Percentiles rank a stretch among this genome's conserved stretches.
Conservation (phyloP, 2,329 filamentous ascomycete genomes). For the Pseudonectria buxi region DNA sequence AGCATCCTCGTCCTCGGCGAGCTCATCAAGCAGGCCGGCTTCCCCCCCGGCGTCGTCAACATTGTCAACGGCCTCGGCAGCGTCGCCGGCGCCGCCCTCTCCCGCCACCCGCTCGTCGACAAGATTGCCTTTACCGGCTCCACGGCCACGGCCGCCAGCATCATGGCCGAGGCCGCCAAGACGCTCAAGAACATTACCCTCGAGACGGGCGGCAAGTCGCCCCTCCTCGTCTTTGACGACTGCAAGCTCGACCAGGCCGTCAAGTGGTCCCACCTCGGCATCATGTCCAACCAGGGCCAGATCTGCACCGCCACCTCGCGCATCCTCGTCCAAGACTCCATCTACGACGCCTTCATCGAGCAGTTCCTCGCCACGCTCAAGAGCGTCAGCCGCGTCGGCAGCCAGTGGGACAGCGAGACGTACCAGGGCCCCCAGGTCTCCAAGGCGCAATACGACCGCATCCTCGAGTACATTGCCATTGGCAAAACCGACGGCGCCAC, state of each 20-base stretch:
- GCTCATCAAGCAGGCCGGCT: slow-evolving; percentile 65
- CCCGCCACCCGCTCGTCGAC: slow-evolving; percentile 60
- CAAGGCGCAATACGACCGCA: slow-evolving; percentile 61
- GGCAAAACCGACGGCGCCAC: slow-evolving; percentile 63
- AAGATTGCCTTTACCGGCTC: slow-evolving; percentile 77
- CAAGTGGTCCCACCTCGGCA: slow-evolving; percentile 46
- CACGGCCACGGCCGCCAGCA: slow-evolving; percentile 62
- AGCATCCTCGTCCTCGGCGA: slow-evolving; percentile 59
- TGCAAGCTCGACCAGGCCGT: slow-evolving; percentile 62
- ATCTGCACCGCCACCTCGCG: slow-evolving; percentile 60
- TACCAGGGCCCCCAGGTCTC: slow-evolving; percentile 70
- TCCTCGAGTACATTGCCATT: slow-evolving; percentile 60
- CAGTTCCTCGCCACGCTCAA: slow-evolving; percentile 53
- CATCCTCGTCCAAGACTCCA: slow-evolving; percentile 54
- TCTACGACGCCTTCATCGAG: slow-evolving; percentile 57
- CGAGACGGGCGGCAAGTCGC: slow-evolving; percentile 62
- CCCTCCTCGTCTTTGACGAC: slow-evolving; percentile 57
- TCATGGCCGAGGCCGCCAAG: slow-evolving; percentile 68
- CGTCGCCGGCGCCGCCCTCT: slow-evolving; percentile 62
- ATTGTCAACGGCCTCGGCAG: slow-evolving; percentile 65
- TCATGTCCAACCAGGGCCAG: slow-evolving; percentile 57
- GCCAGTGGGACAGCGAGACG: slow-evolving; percentile 60
- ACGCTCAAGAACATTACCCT: slow-evolving; percentile 61
- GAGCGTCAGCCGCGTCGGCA: slow-evolving; percentile 56
- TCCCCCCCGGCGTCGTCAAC: slow-evolving; percentile 72